Evolutionary conservation across 2,329 filamentous ascomycete genomes (phyloP).

Genomic region (Fusarium udum): DNA sequence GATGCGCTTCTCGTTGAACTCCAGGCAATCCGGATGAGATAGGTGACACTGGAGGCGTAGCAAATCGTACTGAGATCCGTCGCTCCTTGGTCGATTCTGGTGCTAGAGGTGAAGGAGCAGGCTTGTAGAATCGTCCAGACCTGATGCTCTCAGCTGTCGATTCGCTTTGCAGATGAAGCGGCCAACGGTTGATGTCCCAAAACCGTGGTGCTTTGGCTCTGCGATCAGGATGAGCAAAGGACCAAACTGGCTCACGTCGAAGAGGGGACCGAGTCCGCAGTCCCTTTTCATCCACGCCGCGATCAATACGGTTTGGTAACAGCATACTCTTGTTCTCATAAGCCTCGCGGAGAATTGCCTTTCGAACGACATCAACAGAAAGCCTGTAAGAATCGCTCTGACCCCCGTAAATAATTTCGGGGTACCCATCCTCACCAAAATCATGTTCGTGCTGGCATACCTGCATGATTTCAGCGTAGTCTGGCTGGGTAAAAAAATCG

Average conservation of each 20-base stretch:
- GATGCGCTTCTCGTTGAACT: neutral
- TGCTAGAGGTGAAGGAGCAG: neutral
- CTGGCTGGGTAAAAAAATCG: slow-evolving; percentile 8
- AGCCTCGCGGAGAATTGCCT: slow-evolving; percentile 55
- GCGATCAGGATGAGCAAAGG: slow-evolving; percentile 43
- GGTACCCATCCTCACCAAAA: slow-evolving; percentile 4
- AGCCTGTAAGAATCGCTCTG: slow-evolving; percentile 16
- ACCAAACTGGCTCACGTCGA: slow-evolving; percentile 46
- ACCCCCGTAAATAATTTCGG: slow-evolving; percentile 4
- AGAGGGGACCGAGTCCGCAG: slow-evolving; percentile 18
- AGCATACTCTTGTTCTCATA: slow-evolving; percentile 55
- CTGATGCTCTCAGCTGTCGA: slow-evolving; percentile 32
- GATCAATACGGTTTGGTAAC: slow-evolving; percentile 49
- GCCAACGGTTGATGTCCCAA: slow-evolving; percentile 61
- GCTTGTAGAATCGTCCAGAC: neutral
- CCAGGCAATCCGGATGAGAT: neutral
- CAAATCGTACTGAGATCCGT: neutral
- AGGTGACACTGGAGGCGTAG: neutral
- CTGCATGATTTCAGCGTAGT: slow-evolving; percentile 45
- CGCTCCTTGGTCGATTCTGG: neutral
- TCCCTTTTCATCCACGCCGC: slow-evolving; percentile 29
- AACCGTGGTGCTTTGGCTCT: slow-evolving; percentile 43
- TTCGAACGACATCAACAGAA: slow-evolving; percentile 46
- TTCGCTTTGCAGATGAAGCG: slow-evolving; percentile 51
- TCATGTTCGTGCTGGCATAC: slow-evolving; percentile 45